Evolutionary conservation across 352 stramenopile genomes (phyloP).

Genomic region (Blastocystis sp.): DNA sequence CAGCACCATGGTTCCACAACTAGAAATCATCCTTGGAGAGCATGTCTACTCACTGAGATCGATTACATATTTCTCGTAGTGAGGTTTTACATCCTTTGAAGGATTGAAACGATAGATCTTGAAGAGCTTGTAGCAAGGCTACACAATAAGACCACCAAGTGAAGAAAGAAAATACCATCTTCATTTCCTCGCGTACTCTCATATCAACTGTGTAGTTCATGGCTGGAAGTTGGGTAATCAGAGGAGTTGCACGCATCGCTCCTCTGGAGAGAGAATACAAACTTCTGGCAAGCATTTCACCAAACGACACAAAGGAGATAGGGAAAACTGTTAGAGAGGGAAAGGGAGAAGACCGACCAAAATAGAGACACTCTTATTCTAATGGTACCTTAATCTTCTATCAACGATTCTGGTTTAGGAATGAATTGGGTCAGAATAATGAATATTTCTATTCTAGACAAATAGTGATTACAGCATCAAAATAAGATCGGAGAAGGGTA

Average conservation of each 20-base stretch:
- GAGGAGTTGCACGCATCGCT: not conserved
- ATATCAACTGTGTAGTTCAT: conserved; percentile 9
- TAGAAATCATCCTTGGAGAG: conserved; percentile 60
- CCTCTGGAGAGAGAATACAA: conserved; percentile 26
- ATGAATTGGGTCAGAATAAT: not conserved
- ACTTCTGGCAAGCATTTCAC: conserved; percentile 44
- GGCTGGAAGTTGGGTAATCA: conserved; percentile 16
- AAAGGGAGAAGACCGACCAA: not conserved
- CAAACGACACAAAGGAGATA: conserved; percentile 18
- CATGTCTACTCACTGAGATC: conserved; percentile 7
- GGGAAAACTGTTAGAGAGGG: not conserved
- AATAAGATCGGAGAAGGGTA: too few relatives aligned
- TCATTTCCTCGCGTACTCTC: not conserved
- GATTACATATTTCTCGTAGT: conserved; percentile 61
- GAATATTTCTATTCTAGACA: too few relatives aligned
- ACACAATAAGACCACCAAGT: not conserved
- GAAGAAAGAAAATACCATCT: not conserved
- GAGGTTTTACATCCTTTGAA: conserved; percentile 42
- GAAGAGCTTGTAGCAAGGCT: conserved; percentile 59
- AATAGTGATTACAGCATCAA: too few relatives aligned
- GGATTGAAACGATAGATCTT: conserved; percentile 53
- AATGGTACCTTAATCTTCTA: not conserved
- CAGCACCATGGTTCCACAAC: conserved; percentile 94
- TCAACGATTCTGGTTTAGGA: not conserved
- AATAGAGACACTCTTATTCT: not conserved